These are phyloP conservation scores for Aureobasidium sp. DNA, from an alignment of 2,329 filamentous ascomycete genomes.

Conservation along the genomic window DNA sequence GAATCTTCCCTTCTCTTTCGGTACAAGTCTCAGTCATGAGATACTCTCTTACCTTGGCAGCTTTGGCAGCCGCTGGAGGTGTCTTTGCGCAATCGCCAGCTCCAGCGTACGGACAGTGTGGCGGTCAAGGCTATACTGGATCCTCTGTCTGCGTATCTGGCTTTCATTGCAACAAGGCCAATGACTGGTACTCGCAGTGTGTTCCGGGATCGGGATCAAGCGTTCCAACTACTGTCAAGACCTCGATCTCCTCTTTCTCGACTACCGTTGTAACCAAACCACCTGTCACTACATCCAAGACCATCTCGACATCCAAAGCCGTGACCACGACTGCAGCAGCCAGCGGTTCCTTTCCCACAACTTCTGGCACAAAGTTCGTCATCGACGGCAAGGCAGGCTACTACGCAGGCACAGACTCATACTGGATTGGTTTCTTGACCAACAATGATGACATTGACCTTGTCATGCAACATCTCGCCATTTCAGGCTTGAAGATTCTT, in stretches of 20 bases:
- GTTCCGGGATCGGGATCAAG: conserved; percentile 8
- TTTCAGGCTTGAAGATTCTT: conserved; percentile 40
- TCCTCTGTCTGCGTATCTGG: conserved; percentile 33
- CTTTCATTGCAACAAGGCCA: conserved; percentile 31
- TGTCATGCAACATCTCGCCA: conserved; percentile 14
- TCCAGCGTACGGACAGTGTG: conserved; percentile 37
- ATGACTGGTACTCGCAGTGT: conserved; percentile 43
- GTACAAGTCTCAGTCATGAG: not conserved
- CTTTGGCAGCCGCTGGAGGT: not conserved
- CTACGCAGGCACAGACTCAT: conserved; percentile 48
- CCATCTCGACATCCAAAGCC: not conserved
- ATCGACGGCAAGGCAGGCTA: conserved; percentile 41
- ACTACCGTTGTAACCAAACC: conserved; percentile 1
- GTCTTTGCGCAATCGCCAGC: conserved; percentile 15
- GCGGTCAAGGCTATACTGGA: conserved; percentile 36
- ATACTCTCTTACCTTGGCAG: not conserved
- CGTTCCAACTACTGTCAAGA: not conserved
- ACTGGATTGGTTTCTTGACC: conserved; percentile 47
- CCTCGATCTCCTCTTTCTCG: not conserved
- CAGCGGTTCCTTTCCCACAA: conserved; percentile 15
- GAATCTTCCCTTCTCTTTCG: not conserved
- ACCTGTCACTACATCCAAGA: not conserved
- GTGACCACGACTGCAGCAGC: not conserved
- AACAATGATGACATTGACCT: conserved; percentile 48
- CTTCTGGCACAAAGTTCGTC: conserved; percentile 27